Evolutionary conservation across 345 rosid species (phyloP).

Genomic region (Pugionium dolabratum): DNA sequence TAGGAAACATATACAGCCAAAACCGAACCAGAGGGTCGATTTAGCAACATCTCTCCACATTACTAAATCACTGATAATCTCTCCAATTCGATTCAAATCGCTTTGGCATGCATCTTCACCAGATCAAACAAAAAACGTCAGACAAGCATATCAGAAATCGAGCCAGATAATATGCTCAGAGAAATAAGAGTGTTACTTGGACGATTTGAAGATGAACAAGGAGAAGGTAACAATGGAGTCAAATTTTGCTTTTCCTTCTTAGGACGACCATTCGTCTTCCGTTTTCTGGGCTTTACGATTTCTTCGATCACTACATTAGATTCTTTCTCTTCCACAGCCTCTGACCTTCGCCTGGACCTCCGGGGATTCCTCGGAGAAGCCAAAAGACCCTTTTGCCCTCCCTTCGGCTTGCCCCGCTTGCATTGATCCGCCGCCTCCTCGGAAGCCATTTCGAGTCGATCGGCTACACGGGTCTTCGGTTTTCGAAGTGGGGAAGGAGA

Average conservation of each 20-base stretch:
- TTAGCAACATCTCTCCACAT: constrained; percentile 89
- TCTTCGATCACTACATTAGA: constrained; percentile 48
- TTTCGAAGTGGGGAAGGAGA: constrained; percentile 66
- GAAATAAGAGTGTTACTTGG: constrained; percentile 43
- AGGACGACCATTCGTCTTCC: constrained; percentile 52
- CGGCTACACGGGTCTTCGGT: constrained; percentile 66
- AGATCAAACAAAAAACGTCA: background rate
- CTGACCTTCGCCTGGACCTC: constrained; percentile 64
- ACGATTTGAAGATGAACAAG: constrained; percentile 49
- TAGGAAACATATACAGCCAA: constrained; percentile 68
- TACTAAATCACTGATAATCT: constrained; percentile 57
- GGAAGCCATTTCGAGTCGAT: constrained; percentile 61
- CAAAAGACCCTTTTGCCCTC: constrained; percentile 47
- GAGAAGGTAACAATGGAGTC: constrained; percentile 40
- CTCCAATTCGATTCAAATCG: constrained; percentile 59
- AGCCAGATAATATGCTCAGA: constrained; percentile 1
- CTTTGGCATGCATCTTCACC: constrained; percentile 53
- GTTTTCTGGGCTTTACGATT: constrained; percentile 51
- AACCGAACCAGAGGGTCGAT: constrained; percentile 89
- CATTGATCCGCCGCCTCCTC: constrained; percentile 50
- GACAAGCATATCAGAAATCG: constrained; percentile 4
- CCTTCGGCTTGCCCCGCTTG: constrained; percentile 56
- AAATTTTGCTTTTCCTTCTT: constrained; percentile 65
- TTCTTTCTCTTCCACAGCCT: constrained; percentile 58
- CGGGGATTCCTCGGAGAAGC: constrained; percentile 62